Evolutionary conservation across 805 yeast genomes (phyloP), one percentile per base, ranked within the genome.

Genomic region (Myxozyma melibiosi): DNA sequence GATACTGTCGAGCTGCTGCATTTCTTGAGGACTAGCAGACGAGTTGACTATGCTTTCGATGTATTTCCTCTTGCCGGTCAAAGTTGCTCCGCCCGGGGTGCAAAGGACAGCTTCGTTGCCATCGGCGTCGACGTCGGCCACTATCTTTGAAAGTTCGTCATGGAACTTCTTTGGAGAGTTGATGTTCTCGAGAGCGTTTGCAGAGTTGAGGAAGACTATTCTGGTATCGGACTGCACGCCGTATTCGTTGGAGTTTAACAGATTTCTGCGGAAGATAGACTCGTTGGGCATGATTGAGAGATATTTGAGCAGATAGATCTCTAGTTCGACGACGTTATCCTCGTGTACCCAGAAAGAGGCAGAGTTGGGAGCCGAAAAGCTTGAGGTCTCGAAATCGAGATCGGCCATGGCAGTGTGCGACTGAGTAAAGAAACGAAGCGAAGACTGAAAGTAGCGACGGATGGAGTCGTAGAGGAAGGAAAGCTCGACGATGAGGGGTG

Each of bases 401-500:
- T 64, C 64, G 39, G 62, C 62, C 53, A 34, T 62, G 53, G 39
- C 58, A 51, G 58, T 20, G 27, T 28, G 52, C 8, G 37, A 34
- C 49, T 44, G 59, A 7, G 50, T 43, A 49, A 54, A 58, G 43
- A 51, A 58, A 13, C 63, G 55, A 25, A 54, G 30, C 13, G 62
- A 62, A 9, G 53, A 49, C 42, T 62, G 60, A 40, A 44, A 54
- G 33, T 47, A 51, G 34, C 58, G 61, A 41, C 81, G 69, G 8
- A 83, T 68, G 8, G 80, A 74, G 61, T 81, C 83, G 65, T 80
- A 82, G 55, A 80, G 73, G 55, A 79, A 63, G 2, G 88, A 79
- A 55, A 85, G 73, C 62, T 83, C 86, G 16, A 81, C 66, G n/a
- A 88, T 84, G 37, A 83, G 76, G 13, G 81, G 80, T 14, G 84